Conservation (phyloP, 2,329 filamentous ascomycete species). For the Chrysosporium queenslandicum region DNA sequence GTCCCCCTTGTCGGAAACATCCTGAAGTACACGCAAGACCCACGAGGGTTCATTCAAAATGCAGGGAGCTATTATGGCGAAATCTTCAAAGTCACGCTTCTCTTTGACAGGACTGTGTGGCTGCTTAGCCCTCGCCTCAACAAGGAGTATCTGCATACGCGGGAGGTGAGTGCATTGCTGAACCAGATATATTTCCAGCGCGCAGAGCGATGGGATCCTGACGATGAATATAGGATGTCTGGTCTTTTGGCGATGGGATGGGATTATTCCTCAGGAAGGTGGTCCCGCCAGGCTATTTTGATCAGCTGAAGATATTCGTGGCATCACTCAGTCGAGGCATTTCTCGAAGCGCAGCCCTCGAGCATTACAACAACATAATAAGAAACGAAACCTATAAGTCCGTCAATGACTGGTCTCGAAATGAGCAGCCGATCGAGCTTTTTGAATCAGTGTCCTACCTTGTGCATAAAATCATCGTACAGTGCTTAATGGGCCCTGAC, state of each 20-base stretch:
- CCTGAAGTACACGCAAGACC: constrained; percentile 15
- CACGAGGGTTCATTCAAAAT: constrained; percentile 10
- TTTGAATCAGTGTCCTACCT: constrained; percentile 17
- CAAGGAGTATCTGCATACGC: constrained; percentile 14
- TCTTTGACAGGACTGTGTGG: constrained; percentile 14
- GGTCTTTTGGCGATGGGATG: constrained; percentile 19
- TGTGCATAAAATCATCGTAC: constrained; percentile 17
- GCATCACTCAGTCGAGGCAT: constrained; percentile 16
- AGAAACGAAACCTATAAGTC: constrained; percentile 12
- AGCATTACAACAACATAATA: constrained; percentile 15
- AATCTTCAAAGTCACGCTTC: constrained; percentile 15
- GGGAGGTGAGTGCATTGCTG: constrained; percentile 9
- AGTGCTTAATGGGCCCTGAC: constrained; percentile 18
- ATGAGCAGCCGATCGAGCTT: constrained; percentile 13
- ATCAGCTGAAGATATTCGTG: constrained; percentile 14
- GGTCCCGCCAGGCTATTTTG: constrained; percentile 16
- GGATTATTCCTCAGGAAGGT: constrained; percentile 18
- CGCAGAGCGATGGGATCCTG: background rate
- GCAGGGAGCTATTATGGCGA: constrained; percentile 12
- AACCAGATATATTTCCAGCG: background rate
- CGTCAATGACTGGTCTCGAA: constrained; percentile 10
- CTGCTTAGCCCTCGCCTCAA: constrained; percentile 14
- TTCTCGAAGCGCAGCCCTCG: constrained; percentile 14
- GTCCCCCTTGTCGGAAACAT: constrained; percentile 15
- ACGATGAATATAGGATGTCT: constrained; percentile 12